phyloP scores from a whole-genome alignment of 805 yeast species.

The Yamadazyma philogaea region DNA sequence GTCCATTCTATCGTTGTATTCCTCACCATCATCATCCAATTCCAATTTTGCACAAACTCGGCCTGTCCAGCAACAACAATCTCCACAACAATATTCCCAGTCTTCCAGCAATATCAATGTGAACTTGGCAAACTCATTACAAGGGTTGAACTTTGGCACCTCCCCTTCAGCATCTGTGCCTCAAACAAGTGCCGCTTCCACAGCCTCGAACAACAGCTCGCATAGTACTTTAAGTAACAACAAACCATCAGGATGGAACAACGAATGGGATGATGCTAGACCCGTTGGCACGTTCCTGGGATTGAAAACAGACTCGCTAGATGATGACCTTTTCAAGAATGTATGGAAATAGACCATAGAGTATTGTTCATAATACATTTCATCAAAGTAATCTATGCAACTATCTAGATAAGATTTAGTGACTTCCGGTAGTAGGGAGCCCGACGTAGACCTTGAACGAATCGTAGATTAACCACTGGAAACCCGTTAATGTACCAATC shows the following conservation, averaged over 20 bases:
- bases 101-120: slow-evolving; percentile 2
- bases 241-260: slow-evolving; percentile 20
- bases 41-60: slow-evolving; percentile 25
- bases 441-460: slow-evolving; percentile 94
- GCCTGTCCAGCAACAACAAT: slow-evolving; percentile 1
- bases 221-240: slow-evolving; percentile 1
- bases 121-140: slow-evolving; percentile 22
- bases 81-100: neutral
- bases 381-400: neutral
- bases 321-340: slow-evolving; percentile 66
- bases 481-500: slow-evolving; percentile 96
- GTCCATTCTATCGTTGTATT: slow-evolving; percentile 84
- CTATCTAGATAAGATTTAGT: slow-evolving; percentile 5
- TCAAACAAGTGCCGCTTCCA: neutral
- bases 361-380: too few relatives aligned
- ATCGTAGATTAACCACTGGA: slow-evolving; percentile 96
- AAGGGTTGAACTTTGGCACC: slow-evolving; percentile 20
- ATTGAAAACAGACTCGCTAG: slow-evolving; percentile 27
- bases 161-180: neutral
- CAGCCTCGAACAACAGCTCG: neutral
- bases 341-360: slow-evolving; percentile 50
- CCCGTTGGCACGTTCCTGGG: slow-evolving; percentile 11
- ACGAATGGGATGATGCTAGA: slow-evolving; percentile 33
- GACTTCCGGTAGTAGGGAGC: slow-evolving; percentile 83
- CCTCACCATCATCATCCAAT: slow-evolving; percentile 54